Conservation (phyloP, 2,329 filamentous ascomycete genomes). For the Rhytidhysteron rufulum region DNA sequence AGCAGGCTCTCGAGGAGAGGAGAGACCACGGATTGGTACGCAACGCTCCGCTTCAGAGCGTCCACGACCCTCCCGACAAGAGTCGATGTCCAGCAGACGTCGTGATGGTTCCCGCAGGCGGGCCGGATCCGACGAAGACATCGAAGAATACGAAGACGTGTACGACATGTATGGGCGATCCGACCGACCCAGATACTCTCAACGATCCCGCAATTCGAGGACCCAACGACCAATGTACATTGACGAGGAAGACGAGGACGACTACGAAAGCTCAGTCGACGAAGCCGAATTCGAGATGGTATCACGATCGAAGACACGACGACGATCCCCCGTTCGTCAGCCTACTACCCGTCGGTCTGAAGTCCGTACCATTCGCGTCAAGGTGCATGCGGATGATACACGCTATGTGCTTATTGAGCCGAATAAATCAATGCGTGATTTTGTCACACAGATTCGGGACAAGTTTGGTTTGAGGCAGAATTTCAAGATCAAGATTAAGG, state of each 20-base stretch:
- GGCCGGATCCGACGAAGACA: constrained; percentile 47
- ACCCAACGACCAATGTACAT: constrained; percentile 59
- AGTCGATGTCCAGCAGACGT: constrained; percentile 26
- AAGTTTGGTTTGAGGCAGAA: constrained; percentile 77
- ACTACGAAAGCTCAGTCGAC: constrained; percentile 67
- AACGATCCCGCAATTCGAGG: constrained; percentile 34
- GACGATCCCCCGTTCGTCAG: constrained; percentile 41
- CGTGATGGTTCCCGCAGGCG: constrained; percentile 21
- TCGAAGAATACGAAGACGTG: constrained; percentile 58
- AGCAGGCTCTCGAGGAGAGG: too few species aligned
- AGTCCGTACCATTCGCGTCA: constrained; percentile 76
- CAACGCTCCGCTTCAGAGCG: constrained; percentile 44
- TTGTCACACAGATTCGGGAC: constrained; percentile 74
- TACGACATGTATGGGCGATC: constrained; percentile 61
- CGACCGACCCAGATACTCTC: constrained; percentile 22
- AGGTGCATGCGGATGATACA: constrained; percentile 83
- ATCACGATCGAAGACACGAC: constrained; percentile 41
- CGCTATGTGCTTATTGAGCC: constrained; percentile 84
- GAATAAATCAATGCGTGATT: constrained; percentile 69
- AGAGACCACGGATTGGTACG: constrained; percentile 32
- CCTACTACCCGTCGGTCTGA: constrained; percentile 49
- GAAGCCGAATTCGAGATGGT: constrained; percentile 80
- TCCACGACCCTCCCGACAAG: constrained; percentile 34
- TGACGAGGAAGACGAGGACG: constrained; percentile 75
- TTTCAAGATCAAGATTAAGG: constrained; percentile 85